These are phyloP conservation scores for Penicillium cinerascens DNA, from an alignment of 495 filamentous ascomycete species.

Conservation along the genomic window DNA sequence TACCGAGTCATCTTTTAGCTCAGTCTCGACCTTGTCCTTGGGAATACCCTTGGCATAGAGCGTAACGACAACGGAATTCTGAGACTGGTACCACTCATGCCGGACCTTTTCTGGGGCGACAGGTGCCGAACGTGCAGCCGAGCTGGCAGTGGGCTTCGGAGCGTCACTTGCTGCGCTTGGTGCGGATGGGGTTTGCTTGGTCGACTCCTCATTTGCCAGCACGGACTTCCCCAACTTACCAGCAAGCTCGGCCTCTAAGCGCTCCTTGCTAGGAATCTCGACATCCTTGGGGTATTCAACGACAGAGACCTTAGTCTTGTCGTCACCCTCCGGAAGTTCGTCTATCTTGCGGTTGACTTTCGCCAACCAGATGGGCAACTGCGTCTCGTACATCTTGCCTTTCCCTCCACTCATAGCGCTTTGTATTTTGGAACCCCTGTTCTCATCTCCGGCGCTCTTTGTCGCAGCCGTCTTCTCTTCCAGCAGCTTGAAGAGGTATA, in stretches of 20 bases:
- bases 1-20: constrained; percentile 56
- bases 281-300: constrained; percentile 58
- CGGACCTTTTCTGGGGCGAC: constrained; percentile 52
- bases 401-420: constrained; percentile 24
- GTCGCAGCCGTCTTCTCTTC: constrained; percentile 55
- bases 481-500: constrained; percentile 65
- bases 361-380: constrained; percentile 58
- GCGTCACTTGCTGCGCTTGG: not conserved
- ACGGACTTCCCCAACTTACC: constrained; percentile 23
- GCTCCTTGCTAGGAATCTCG: constrained; percentile 42
- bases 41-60: constrained; percentile 70
- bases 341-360: constrained; percentile 51
- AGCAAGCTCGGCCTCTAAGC: constrained; percentile 33
- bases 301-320: constrained; percentile 53
- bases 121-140: not conserved
- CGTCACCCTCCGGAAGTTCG: constrained; percentile 58
- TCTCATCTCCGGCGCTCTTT: constrained; percentile 42
- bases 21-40: constrained; percentile 56
- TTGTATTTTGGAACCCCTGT: constrained; percentile 31
- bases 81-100: constrained; percentile 78
- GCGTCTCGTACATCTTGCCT: constrained; percentile 11
- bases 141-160: not conserved
- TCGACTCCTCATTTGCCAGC: constrained; percentile 15
- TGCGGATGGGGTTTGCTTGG: constrained; percentile 1
- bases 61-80: constrained; percentile 60